Conservation (phyloP, 2,329 filamentous ascomycete species). For the Colletotrichum lupini region DNA sequence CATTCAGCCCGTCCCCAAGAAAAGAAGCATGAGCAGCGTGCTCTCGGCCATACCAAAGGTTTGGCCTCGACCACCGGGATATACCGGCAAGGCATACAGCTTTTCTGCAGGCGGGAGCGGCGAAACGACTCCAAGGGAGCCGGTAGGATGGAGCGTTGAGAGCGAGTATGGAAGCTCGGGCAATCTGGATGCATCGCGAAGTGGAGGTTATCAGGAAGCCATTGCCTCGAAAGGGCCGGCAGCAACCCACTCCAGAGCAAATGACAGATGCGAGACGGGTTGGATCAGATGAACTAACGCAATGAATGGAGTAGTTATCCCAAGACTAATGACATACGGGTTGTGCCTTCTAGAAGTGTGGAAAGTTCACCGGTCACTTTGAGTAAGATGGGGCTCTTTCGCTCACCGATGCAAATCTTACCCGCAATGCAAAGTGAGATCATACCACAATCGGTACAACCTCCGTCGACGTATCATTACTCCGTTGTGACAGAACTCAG, state of each 20-base stretch:
- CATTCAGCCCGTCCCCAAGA: constrained; percentile 41
- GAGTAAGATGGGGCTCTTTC: neutral
- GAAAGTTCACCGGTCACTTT: neutral
- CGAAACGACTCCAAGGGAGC: constrained; percentile 38
- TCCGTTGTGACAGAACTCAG: neutral
- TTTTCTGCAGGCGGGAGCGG: constrained; percentile 41
- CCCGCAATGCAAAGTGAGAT: neutral
- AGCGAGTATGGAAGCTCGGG: constrained; percentile 41
- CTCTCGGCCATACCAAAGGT: constrained; percentile 25
- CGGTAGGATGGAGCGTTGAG: constrained; percentile 42
- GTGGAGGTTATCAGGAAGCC: neutral
- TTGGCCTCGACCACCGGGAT: constrained; percentile 45
- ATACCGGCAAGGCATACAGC: constrained; percentile 40
- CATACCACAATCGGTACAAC: neutral
- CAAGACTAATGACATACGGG: neutral
- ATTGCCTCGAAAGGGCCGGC: neutral
- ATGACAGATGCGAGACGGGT: neutral
- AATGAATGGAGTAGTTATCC: neutral
- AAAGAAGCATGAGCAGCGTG: constrained; percentile 27
- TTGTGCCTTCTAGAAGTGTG: neutral
- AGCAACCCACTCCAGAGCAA: neutral
- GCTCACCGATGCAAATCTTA: neutral
- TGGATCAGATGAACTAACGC: neutral
- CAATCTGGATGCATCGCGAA: neutral
- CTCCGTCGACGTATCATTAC: neutral